These are phyloP conservation scores for Neoboletus brunneissimus DNA, from an alignment of 768 basidiomycete genomes.

Conservation along the genomic window DNA sequence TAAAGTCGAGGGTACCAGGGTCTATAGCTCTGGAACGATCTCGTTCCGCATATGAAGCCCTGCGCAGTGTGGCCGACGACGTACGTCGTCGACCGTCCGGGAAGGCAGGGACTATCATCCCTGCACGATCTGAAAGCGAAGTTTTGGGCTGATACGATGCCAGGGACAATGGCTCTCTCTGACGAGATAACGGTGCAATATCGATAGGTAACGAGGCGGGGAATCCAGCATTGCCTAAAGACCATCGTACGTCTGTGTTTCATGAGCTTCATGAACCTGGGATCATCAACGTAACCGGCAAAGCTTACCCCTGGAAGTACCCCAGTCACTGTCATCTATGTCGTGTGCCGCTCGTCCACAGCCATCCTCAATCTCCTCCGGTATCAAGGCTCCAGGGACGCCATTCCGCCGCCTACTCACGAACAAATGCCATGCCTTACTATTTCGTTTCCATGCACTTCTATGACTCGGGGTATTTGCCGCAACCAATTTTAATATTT, in stretches of 20 bases:
- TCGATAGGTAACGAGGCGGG: constrained; percentile 63
- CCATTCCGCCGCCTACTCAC: constrained; percentile 36
- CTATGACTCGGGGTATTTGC: constrained; percentile 69
- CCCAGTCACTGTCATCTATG: constrained; percentile 25
- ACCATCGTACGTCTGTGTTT: constrained; percentile 24
- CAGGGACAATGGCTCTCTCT: constrained; percentile 43
- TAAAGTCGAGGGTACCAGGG: constrained; percentile 67
- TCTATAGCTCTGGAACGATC: constrained; percentile 63
- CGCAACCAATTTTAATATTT: constrained; percentile 61
- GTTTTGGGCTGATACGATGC: constrained; percentile 59
- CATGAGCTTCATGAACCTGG: constrained; percentile 7
- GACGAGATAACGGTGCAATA: constrained; percentile 41
- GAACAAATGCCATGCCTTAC: constrained; percentile 64
- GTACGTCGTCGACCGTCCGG: constrained; percentile 17
- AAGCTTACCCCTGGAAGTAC: constrained; percentile 26
- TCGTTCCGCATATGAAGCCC: constrained; percentile 63
- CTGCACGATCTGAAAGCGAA: constrained; percentile 39
- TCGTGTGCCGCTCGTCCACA: constrained; percentile 12
- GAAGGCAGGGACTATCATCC: constrained; percentile 29
- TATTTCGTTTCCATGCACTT: constrained; percentile 62
- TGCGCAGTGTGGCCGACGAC: constrained; percentile 53
- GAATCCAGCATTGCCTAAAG: constrained; percentile 34
- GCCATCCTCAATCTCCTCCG: constrained; percentile 37
- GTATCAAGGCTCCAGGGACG: constrained; percentile 31
- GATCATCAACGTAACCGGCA: neutral